Evolutionary conservation across 148 eudicot species (phyloP).

Genomic region (Vaccinium macrocarpon): DNA sequence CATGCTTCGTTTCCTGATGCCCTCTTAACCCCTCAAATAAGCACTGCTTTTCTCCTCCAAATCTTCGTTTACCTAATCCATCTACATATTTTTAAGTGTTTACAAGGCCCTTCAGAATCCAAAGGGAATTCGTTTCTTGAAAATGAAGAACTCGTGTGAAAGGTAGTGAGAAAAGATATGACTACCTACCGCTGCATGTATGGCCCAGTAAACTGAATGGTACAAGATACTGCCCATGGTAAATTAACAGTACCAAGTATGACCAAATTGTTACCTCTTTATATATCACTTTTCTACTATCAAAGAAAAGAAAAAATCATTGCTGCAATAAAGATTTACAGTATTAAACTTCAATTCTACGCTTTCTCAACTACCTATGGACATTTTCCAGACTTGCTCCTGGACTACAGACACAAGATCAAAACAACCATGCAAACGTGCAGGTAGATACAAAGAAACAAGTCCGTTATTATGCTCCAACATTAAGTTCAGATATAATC

Average conservation of each 20-base stretch:
- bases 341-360: not conserved
- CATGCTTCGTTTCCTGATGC: not conserved
- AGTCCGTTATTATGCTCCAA: not conserved
- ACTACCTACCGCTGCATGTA: not conserved
- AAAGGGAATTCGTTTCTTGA: not conserved
- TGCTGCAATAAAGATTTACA: not conserved
- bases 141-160: not conserved
- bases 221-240: not conserved
- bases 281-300: not conserved
- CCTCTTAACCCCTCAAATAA: slow-evolving; percentile 4
- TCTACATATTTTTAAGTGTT: not conserved
- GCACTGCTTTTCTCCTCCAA: not conserved
- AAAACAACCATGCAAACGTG: not conserved
- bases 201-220: not conserved
- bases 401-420: too few species aligned
- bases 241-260: not conserved
- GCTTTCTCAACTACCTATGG: not conserved
- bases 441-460: not conserved
- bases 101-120: not conserved
- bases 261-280: not conserved
- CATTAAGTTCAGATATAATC: not conserved
- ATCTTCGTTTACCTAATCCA: slow-evolving; percentile 1
- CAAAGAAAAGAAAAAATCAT: not conserved
- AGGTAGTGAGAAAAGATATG: not conserved
- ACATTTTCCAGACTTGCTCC: not conserved